Evolutionary conservation across 495 filamentous ascomycete genomes (phyloP).

Genomic region (Neurospora sp.): DNA sequence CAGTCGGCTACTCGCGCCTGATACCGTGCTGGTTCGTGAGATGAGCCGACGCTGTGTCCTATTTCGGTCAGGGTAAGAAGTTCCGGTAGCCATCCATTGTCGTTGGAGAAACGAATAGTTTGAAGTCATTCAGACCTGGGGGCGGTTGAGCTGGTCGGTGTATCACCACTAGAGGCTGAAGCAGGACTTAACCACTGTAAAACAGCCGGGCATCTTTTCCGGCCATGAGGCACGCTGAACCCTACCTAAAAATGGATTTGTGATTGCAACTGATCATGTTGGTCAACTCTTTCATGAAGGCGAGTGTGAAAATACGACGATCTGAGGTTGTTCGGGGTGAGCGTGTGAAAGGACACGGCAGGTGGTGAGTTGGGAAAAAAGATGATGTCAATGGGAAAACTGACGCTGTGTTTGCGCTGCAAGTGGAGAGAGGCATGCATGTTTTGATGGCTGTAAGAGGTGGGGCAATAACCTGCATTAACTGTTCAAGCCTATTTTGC

Average conservation of each 20-base stretch:
- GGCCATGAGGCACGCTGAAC: too few species aligned
- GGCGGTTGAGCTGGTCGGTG: too few species aligned
- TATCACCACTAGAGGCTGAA: not conserved
- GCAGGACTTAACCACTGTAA: not conserved
- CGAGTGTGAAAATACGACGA: not conserved
- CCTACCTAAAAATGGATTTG: too few species aligned
- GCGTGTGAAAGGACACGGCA: not conserved
- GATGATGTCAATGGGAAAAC: not conserved
- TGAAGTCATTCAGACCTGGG: not conserved
- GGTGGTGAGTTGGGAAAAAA: not conserved
- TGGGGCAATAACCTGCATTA: not conserved
- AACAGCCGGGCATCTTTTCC: not conserved
- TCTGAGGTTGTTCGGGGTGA: not conserved
- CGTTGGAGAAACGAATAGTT: too few species aligned
- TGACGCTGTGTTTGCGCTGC: not conserved
- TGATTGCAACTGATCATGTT: not conserved
- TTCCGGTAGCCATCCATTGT: too few species aligned
- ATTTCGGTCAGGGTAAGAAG: too few species aligned
- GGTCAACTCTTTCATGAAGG: not conserved
- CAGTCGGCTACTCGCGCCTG: not conserved
- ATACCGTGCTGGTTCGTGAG: not conserved
- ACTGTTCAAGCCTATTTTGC: not conserved
- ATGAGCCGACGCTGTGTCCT: accelerated
- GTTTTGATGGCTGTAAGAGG: not conserved
- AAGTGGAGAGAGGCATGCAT: not conserved